phyloP scores from a whole-genome alignment of 1,139 yeast species.

The Yamadazyma mexicana region DNA sequence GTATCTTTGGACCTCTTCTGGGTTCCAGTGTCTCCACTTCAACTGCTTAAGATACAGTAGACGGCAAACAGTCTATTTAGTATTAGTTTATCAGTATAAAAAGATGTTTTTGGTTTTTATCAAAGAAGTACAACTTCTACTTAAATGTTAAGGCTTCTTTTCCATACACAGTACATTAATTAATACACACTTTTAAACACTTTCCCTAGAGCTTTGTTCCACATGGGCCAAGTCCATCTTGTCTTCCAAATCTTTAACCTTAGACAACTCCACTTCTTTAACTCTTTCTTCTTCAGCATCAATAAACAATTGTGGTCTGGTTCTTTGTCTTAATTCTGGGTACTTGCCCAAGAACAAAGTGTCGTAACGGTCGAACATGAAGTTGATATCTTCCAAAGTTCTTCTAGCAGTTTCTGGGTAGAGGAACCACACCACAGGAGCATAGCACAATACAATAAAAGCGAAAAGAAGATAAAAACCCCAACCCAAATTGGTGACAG shows the following conservation, averaged over 20 bases:
- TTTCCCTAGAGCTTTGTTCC: slow-evolving; percentile 2
- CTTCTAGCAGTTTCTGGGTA: slow-evolving; percentile 69
- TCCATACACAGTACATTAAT: too few relatives aligned
- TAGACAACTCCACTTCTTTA: slow-evolving; percentile 10
- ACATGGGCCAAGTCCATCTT: slow-evolving; percentile 10
- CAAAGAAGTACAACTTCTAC: too few relatives aligned
- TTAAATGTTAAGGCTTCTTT: too few relatives aligned
- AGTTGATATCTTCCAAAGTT: slow-evolving; percentile 60
- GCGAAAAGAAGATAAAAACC: slow-evolving; percentile 19
- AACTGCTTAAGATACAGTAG: too few relatives aligned
- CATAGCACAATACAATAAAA: slow-evolving; percentile 15
- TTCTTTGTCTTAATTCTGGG: slow-evolving; percentile 16
- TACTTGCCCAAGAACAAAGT: slow-evolving; percentile 17
- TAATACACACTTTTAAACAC: too few relatives aligned
- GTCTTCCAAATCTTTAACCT: slow-evolving; percentile 5
- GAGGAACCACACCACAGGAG: slow-evolving; percentile 19
- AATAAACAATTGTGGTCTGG: slow-evolving; percentile 16
- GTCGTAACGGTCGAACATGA: slow-evolving; percentile 17
- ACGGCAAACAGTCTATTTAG: too few relatives aligned
- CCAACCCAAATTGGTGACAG: slow-evolving; percentile 39
- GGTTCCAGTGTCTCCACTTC: too few relatives aligned
- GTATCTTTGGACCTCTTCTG: too few relatives aligned
- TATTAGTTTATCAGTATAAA: too few relatives aligned
- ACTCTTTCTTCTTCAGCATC: slow-evolving; percentile 18
- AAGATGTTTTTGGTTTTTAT: too few relatives aligned